Evolutionary conservation across 371 early-diverging fungal species (phyloP).

Genomic region (Haplosporangium sp.): DNA sequence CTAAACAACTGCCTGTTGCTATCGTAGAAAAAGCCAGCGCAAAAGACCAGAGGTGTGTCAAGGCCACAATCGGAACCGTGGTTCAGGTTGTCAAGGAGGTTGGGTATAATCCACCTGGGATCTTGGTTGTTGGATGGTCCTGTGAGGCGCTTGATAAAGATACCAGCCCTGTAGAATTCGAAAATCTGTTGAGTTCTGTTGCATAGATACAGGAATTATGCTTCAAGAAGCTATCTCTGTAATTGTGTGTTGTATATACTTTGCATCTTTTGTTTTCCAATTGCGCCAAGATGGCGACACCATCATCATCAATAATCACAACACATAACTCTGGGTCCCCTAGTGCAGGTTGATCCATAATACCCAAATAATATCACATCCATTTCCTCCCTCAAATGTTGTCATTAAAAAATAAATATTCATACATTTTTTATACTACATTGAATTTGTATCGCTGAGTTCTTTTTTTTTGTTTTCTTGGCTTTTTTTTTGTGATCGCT

Average conservation of each 20-base stretch:
- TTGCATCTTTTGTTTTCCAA: background rate
- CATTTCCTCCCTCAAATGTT: background rate
- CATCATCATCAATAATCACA: background rate
- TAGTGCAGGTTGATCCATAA: conserved; percentile 4
- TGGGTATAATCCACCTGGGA: conserved; percentile 80
- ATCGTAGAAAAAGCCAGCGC: conserved; percentile 84
- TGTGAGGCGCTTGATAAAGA: conserved; percentile 57
- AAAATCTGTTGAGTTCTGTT: background rate
- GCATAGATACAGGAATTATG: background rate
- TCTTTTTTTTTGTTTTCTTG: background rate
- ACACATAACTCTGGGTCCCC: background rate
- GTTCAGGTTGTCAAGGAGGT: conserved; percentile 72
- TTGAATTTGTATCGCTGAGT: background rate
- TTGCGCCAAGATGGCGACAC: too few species aligned
- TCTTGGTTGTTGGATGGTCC: conserved; percentile 74
- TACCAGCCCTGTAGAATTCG: conserved; percentile 18
- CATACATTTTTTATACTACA: conserved; percentile 7
- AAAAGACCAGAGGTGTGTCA: conserved; percentile 75
- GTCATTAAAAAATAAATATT: conserved; percentile 4
- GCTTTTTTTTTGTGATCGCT: background rate
- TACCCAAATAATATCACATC: background rate
- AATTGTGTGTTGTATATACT: background rate
- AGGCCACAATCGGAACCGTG: conserved; percentile 69
- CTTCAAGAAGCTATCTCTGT: too few species aligned
- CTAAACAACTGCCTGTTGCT: conserved; percentile 74